Evolutionary conservation across 139 green algal genomes (phyloP).

Genomic region (Haematococcus sp.): DNA sequence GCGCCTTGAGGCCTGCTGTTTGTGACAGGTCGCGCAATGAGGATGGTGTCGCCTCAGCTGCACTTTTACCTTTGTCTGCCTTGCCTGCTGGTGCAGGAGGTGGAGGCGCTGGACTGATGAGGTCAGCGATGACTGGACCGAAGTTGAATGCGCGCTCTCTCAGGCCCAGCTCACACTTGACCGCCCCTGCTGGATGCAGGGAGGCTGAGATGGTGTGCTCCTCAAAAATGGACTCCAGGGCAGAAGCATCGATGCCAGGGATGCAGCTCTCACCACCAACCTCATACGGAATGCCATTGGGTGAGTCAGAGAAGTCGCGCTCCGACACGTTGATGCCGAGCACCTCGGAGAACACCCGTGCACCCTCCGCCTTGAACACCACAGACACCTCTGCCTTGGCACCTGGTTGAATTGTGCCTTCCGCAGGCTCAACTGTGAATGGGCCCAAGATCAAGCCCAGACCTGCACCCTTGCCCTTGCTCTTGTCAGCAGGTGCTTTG

Average conservation of each 20-base stretch:
- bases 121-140: constrained; percentile 61
- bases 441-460: constrained; percentile 43
- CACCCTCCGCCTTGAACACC: constrained; percentile 57
- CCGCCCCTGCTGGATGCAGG: constrained; percentile 59
- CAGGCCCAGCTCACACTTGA: constrained; percentile 55
- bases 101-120: constrained; percentile 17
- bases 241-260: constrained; percentile 62
- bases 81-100: background rate
- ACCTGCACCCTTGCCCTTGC: constrained; percentile 14
- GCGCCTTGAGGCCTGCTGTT: constrained; percentile 47
- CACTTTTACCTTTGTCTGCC: constrained; percentile 10
- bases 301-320: constrained; percentile 47
- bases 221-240: constrained; percentile 77
- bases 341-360: constrained; percentile 21
- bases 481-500: background rate
- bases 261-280: constrained; percentile 75
- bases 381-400: constrained; percentile 47
- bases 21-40: background rate
- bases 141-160: constrained; percentile 76
- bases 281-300: constrained; percentile 65
- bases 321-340: constrained; percentile 61
- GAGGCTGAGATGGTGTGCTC: constrained; percentile 64
- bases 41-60: background rate
- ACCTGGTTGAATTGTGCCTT: constrained; percentile 47
- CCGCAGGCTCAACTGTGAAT: constrained; percentile 59